Percentiles rank a stretch among this genome's conserved stretches.
These are phyloP conservation scores for Roridomyces roridus DNA, from an alignment of 768 basidiomycete species.

Conservation along the genomic window DNA sequence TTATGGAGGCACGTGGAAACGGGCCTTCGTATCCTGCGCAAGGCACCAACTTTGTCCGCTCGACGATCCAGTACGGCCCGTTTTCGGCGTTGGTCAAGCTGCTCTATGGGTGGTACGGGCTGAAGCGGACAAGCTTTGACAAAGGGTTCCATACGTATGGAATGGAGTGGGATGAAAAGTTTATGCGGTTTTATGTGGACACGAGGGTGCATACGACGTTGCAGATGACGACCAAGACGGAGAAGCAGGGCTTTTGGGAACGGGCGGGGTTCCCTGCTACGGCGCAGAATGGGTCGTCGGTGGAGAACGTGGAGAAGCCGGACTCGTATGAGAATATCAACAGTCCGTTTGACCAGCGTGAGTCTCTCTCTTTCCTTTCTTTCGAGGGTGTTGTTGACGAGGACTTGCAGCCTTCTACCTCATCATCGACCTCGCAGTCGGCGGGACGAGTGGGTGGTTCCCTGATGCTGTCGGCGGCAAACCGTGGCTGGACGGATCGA, in stretches of 20 bases:
- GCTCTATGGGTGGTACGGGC: conserved; percentile 70
- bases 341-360: conserved; percentile 85
- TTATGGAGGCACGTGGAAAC: conserved; percentile 71
- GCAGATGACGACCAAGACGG: conserved; percentile 57
- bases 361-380: conserved; percentile 27
- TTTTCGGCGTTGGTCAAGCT: conserved; percentile 46
- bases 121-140: conserved; percentile 58
- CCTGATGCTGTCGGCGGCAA: conserved; percentile 78
- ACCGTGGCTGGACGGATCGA: conserved; percentile 75
- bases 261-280: conserved; percentile 70
- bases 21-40: conserved; percentile 55
- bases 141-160: conserved; percentile 74
- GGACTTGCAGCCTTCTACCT: conserved; percentile 71
- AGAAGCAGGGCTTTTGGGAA: conserved; percentile 67
- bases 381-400: conserved; percentile 31
- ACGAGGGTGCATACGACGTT: conserved; percentile 68
- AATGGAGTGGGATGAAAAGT: conserved; percentile 78
- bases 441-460: conserved; percentile 91
- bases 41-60: conserved; percentile 64
- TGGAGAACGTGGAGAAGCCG: conserved; percentile 59
- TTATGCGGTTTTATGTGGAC: conserved; percentile 81
- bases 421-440: conserved; percentile 75
- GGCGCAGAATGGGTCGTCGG: conserved; percentile 61
- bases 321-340: conserved; percentile 62
- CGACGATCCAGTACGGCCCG: conserved; percentile 75